A percentile compares a stretch with the other conserved stretches of the same genome.
phyloP scores from a whole-genome alignment of 208 protist genomes.

The Acanthamoeba triangularis region DNA sequence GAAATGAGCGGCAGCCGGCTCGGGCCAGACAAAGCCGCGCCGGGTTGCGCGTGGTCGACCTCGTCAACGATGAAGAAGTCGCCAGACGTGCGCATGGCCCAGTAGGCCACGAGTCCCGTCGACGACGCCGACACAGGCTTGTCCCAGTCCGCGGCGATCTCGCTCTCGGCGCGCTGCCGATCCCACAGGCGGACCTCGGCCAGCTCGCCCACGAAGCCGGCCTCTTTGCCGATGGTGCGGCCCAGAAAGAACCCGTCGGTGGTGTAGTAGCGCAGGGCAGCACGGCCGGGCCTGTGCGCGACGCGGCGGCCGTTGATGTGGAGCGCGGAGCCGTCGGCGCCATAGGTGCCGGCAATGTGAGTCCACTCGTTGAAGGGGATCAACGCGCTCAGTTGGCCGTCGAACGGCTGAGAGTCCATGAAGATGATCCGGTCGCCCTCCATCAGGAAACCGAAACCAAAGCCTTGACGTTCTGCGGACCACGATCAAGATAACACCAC shows the following conservation, averaged over 20 bases:
- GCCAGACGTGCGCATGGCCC: background rate
- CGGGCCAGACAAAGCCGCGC: background rate
- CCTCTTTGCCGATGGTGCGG: conserved; percentile 22
- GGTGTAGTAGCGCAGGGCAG: background rate
- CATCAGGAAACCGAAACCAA: conserved; percentile 6
- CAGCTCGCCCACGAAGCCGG: conserved; percentile 16
- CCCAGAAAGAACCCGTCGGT: background rate
- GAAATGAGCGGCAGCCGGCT: background rate
- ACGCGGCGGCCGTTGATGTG: background rate
- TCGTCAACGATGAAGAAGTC: background rate
- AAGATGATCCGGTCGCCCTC: background rate
- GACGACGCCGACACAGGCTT: background rate
- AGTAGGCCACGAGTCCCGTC: conserved; percentile 4
- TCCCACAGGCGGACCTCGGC: conserved; percentile 64
- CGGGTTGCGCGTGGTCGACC: background rate
- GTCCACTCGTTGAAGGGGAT: background rate
- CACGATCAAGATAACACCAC: too few relatives aligned
- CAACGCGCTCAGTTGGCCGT: background rate
- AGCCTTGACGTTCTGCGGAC: conserved; percentile 10
- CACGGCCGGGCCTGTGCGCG: background rate
- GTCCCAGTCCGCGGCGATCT: background rate
- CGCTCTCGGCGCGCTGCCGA: background rate
- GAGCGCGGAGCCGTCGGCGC: background rate
- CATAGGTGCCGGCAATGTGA: background rate
- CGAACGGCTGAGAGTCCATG: background rate